Base-by-base conservation (phyloP, 2,329 filamentous ascomycete species). In the Colletotrichum siamense region DNA sequence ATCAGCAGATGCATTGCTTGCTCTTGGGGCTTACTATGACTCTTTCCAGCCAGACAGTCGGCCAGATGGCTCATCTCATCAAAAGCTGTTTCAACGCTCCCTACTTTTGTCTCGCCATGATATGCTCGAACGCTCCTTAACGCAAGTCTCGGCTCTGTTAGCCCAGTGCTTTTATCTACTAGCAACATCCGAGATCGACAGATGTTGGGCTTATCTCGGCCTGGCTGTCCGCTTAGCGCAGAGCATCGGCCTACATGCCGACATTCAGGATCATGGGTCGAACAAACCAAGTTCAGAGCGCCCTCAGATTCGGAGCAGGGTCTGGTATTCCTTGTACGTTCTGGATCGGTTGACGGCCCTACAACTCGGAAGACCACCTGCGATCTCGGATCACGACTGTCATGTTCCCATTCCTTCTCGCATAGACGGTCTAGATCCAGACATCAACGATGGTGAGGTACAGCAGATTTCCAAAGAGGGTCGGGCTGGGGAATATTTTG, bases 371-470 rank as follows among this genome's bases (percentile, higher is more conserved):
- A 16, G 55, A 0, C 55, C 55, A 59, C 55, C 55, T 18, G 55
- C 55, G 13, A 59, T 59, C 55, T 59, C 55, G 8, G 55, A 59
- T 0, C 55, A 59, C 0, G 55, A 59, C 55, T 59, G 55, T 24
- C 55, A 59, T 28, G 55, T 59, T 12, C 26, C 0, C 0, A 28
- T 59, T 28, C 55, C 55, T 28, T 26, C 22, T 0, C 55, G 26
- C 0, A 59, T 59, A 18, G 26, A 24, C 24, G 55, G 24, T 7
- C 26, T 59, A 0, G 24, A 59, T 28, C 22, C 55, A 6, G 55
- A 59, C 0, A 0, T 59, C 15, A 28, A 16, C 24, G 0, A 28
- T 0, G 0, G 9, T 0, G 24, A 59, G 8, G 55, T 2, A 16
- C 8, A 0, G 0, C 16, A 52, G n/a, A 18, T 0, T 59, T 28